Percentiles rank a stretch among this genome's conserved stretches.
phyloP scores from a whole-genome alignment of 345 rosid species.

The Hibiscus trionum region DNA sequence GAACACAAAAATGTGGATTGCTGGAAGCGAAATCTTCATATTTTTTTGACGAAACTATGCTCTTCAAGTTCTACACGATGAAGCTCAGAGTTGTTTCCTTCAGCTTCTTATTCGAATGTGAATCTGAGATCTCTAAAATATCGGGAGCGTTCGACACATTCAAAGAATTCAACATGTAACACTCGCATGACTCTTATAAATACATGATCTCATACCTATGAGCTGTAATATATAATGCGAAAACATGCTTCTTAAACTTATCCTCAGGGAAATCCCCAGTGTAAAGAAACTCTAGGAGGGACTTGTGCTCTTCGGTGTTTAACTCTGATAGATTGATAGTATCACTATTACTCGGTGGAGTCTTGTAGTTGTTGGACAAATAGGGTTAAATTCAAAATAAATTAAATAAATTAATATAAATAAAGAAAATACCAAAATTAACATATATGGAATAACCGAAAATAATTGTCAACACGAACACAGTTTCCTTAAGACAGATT shows the following conservation, averaged over 20 bases:
- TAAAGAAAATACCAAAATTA: too few relatives aligned
- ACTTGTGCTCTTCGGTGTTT: constrained; percentile 35
- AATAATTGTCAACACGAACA: too few relatives aligned
- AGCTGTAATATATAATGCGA: constrained; percentile 49
- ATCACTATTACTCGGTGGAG: constrained; percentile 32
- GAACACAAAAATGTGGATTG: constrained; percentile 52
- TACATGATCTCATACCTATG: constrained; percentile 68
- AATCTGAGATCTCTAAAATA: too few relatives aligned
- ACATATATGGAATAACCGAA: too few relatives aligned
- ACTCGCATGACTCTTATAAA: constrained; percentile 53
- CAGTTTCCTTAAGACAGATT: too few relatives aligned
- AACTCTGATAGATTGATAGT: constrained; percentile 22
- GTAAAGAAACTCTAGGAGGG: too few relatives aligned
- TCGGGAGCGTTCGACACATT: too few relatives aligned
- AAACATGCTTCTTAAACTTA: constrained; percentile 48
- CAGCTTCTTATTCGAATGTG: too few relatives aligned
- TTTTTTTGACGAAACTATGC: constrained; percentile 42
- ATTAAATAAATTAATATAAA: too few relatives aligned
- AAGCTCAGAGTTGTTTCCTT: constrained; percentile 5
- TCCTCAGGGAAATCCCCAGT: constrained; percentile 25
- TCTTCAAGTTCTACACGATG: constrained; percentile 55
- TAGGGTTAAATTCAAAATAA: too few relatives aligned
- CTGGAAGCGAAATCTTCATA: constrained; percentile 52
- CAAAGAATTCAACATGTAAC: constrained; percentile 39
- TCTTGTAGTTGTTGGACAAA: constrained; percentile 34